Percentiles rank a stretch among this genome's conserved stretches.
These are phyloP conservation scores for Gnaphalium uliginosum DNA, from an alignment of 129 eudicot genomes.

Conservation along the genomic window DNA sequence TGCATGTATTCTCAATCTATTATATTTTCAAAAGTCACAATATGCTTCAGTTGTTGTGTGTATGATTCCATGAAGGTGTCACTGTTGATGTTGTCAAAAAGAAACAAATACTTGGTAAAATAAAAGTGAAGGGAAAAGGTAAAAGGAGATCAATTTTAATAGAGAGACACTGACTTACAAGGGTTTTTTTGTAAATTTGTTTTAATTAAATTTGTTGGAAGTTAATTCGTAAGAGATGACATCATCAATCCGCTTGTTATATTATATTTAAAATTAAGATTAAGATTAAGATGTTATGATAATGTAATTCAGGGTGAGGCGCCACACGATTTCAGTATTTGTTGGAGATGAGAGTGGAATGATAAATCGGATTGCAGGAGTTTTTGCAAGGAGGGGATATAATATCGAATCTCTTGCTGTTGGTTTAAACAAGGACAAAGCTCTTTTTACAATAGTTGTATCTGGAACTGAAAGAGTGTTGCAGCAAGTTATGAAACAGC, in stretches of 20 bases:
- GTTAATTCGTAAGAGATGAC: background rate
- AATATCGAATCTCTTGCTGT: conserved; percentile 93
- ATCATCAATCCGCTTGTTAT: background rate
- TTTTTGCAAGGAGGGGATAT: conserved; percentile 91
- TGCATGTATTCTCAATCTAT: too few relatives aligned
- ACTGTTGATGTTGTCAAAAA: too few relatives aligned
- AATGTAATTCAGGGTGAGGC: conserved; percentile 51
- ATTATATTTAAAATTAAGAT: background rate
- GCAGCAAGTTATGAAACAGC: conserved; percentile 82
- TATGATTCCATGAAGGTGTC: too few relatives aligned
- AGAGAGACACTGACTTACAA: too few relatives aligned
- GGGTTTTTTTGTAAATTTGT: too few relatives aligned
- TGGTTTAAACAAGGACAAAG: conserved; percentile 88
- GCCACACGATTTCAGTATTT: conserved; percentile 81
- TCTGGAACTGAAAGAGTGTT: conserved; percentile 85
- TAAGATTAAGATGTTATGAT: background rate
- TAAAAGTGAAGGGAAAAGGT: too few relatives aligned
- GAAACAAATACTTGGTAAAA: too few relatives aligned
- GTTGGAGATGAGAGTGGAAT: conserved; percentile 97
- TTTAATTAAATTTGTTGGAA: too few relatives aligned
- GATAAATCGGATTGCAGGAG: conserved; percentile 95
- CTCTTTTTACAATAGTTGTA: conserved; percentile 89
- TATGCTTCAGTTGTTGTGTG: too few relatives aligned
- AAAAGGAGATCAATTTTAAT: too few relatives aligned
- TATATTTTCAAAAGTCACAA: too few relatives aligned